Evolutionary conservation across 306 rosid genomes (phyloP).

Genomic region (Dalbergia oliveri): DNA sequence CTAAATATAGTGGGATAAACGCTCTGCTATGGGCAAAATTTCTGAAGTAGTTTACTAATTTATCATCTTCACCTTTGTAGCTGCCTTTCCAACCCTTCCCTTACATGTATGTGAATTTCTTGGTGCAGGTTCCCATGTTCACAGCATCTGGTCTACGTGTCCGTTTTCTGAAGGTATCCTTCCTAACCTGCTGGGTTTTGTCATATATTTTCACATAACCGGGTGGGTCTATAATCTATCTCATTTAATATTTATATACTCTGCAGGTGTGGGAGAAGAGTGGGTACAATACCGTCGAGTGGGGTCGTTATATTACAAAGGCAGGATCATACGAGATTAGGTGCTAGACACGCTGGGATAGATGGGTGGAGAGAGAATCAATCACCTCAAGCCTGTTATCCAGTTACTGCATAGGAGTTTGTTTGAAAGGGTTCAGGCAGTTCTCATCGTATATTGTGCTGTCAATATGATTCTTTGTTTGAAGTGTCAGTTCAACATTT

Average conservation of each 20-base stretch:
- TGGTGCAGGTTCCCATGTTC: constrained; percentile 85
- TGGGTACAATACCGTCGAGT: constrained; percentile 97
- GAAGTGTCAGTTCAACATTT: constrained; percentile 28
- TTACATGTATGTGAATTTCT: constrained; percentile 21
- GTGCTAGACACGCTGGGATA: constrained; percentile 62
- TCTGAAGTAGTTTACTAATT: not conserved
- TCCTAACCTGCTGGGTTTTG: not conserved
- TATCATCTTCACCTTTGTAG: not conserved
- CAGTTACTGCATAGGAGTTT: constrained; percentile 17
- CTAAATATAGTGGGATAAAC: not conserved
- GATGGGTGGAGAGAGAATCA: constrained; percentile 43
- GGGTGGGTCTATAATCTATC: not conserved
- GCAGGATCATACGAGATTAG: constrained; percentile 96
- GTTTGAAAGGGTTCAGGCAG: constrained; percentile 24
- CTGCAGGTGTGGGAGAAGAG: constrained; percentile 99
- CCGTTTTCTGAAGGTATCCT: constrained; percentile 88
- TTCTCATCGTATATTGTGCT: constrained; percentile 26
- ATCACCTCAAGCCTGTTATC: constrained; percentile 12
- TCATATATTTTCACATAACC: constrained; percentile 1
- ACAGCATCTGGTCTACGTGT: constrained; percentile 97
- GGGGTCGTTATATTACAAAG: constrained; percentile 98
- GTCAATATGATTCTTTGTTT: constrained; percentile 41
- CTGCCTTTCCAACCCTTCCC: not conserved
- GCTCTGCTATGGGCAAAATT: not conserved
- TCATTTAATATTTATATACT: constrained; percentile 6